These are phyloP conservation scores for Larix kaempferi DNA, from an alignment of 75 land plant species.

Conservation along the genomic window DNA sequence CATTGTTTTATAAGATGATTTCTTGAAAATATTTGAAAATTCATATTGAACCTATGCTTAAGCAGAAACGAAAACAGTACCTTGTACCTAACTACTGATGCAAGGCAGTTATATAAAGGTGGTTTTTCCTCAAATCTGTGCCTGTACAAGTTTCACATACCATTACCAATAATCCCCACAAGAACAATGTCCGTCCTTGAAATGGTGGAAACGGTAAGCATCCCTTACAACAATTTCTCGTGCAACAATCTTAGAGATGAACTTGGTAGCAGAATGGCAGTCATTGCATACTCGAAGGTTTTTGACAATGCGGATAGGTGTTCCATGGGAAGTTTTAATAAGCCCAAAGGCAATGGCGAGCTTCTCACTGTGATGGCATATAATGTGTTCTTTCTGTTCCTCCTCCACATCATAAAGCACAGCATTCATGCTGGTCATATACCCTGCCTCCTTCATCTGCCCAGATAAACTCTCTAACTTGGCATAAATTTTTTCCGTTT, in stretches of 20 bases:
- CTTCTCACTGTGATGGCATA: not conserved
- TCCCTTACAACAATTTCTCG: slow-evolving; percentile 35
- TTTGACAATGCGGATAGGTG: slow-evolving; percentile 25
- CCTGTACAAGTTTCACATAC: not conserved
- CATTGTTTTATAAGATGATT: no score
- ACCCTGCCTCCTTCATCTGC: slow-evolving; percentile 19
- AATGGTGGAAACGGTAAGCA: slow-evolving; percentile 12
- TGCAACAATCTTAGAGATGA: slow-evolving; percentile 20
- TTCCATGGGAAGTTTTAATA: slow-evolving; percentile 4
- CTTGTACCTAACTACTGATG: no score
- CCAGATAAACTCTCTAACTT: slow-evolving; percentile 16
- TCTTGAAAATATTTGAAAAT: no score
- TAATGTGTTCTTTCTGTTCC: slow-evolving; percentile 4
- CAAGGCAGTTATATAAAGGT: no score
- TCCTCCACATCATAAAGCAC: not conserved
- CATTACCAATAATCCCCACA: slow-evolving; percentile 11
- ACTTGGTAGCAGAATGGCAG: slow-evolving; percentile 38
- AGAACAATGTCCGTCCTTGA: not conserved
- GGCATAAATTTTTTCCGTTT: slow-evolving; percentile 13
- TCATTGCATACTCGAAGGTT: slow-evolving; percentile 44
- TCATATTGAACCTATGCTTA: no score
- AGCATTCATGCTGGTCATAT: not conserved
- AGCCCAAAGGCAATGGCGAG: slow-evolving; percentile 25
- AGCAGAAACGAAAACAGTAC: no score
- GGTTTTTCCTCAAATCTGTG: no score